Evolutionary conservation across 2,329 filamentous ascomycete genomes (phyloP).

Genomic region (Ramichloridium luteum): DNA sequence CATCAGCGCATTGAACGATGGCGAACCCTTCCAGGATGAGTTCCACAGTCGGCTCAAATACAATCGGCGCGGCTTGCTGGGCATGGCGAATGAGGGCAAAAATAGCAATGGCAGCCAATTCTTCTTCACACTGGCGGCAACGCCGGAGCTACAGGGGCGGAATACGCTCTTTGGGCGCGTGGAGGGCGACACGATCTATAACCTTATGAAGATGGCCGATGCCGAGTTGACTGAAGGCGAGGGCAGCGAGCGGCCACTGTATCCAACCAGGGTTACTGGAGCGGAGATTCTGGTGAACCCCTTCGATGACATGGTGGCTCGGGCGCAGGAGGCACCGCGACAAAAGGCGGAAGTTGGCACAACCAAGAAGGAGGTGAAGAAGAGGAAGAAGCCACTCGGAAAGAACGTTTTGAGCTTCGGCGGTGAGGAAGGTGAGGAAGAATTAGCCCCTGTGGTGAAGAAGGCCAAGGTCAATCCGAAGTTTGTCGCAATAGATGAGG

Average conservation of each 20-base stretch:
- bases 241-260: conserved; percentile 69
- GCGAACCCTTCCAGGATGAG: conserved; percentile 73
- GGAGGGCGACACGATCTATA: conserved; percentile 90
- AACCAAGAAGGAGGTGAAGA: conserved; percentile 44
- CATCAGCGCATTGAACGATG: conserved; percentile 82
- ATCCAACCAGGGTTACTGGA: conserved; percentile 65
- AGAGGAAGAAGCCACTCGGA: conserved; percentile 56
- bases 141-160: conserved; percentile 73
- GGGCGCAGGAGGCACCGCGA: conserved; percentile 43
- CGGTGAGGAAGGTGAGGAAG: conserved; percentile 48
- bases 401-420: conserved; percentile 71
- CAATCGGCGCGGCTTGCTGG: conserved; percentile 77
- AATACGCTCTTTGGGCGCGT: conserved; percentile 92
- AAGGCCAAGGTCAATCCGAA: conserved; percentile 70
- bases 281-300: conserved; percentile 71
- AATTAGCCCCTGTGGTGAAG: conserved; percentile 50
- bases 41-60: conserved; percentile 87
- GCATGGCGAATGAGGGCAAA: conserved; percentile 86
- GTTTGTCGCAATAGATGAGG: conserved; percentile 43
- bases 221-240: conserved; percentile 59
- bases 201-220: conserved; percentile 86
- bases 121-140: conserved; percentile 78
- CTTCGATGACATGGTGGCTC: conserved; percentile 68
- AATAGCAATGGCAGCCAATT: conserved; percentile 91
- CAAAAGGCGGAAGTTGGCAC: conserved; percentile 35